phyloP scores from a whole-genome alignment of 495 filamentous ascomycete species.

The Daldinia grandis region DNA sequence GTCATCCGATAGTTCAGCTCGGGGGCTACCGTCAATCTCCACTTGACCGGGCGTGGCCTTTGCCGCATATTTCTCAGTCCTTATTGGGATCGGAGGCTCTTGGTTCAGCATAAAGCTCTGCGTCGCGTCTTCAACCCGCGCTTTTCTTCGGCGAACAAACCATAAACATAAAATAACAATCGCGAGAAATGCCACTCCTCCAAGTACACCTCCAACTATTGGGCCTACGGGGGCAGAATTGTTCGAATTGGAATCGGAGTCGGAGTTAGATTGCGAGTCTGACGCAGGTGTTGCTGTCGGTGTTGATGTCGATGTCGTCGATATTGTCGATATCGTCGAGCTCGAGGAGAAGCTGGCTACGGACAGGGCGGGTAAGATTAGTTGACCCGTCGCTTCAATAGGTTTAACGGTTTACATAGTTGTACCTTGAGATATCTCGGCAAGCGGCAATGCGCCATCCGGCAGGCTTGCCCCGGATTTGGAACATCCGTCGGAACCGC shows the following conservation, averaged over 20 bases:
- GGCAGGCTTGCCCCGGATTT: constrained; percentile 15
- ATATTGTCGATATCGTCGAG: neutral
- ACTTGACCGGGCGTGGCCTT: neutral
- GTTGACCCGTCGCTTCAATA: neutral
- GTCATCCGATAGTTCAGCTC: constrained; percentile 1
- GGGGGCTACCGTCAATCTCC: constrained; percentile 14
- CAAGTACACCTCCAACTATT: constrained; percentile 28
- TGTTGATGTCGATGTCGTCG: neutral
- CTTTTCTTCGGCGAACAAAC: constrained; percentile 13
- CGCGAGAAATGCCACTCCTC: constrained; percentile 12
- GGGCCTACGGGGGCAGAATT: neutral
- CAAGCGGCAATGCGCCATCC: constrained; percentile 26
- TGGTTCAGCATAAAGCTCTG: neutral
- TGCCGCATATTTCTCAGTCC: constrained; percentile 9
- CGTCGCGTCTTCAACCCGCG: neutral
- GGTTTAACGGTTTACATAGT: neutral
- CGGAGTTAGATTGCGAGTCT: neutral
- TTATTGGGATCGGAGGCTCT: neutral
- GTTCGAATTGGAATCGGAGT: neutral
- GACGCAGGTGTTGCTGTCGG: neutral
- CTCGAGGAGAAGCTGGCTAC: constrained; percentile 11
- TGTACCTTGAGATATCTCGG: constrained; percentile 31
- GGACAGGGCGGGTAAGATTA: neutral
- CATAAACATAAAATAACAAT: constrained; percentile 14
- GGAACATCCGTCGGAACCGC: constrained; percentile 26